Conservation (phyloP, 116 monocot species). For the Posidonia oceanica region DNA sequence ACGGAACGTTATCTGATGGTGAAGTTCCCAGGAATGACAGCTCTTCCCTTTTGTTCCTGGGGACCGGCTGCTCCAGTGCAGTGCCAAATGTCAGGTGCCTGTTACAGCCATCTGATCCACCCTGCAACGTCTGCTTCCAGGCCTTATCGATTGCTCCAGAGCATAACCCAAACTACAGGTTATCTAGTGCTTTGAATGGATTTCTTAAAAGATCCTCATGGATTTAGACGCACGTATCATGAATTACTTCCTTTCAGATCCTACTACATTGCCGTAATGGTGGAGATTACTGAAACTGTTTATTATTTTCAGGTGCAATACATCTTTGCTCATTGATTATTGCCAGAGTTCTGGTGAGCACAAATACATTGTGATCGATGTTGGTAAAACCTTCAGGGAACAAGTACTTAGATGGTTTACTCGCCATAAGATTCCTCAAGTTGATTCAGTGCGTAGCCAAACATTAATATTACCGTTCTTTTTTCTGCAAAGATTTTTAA, state of each 20-base stretch:
- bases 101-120: constrained; percentile 57
- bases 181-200: background rate
- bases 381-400: constrained; percentile 92
- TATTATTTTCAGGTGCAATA: constrained; percentile 57
- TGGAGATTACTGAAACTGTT: background rate
- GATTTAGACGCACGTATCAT: background rate
- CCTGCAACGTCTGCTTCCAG: constrained; percentile 71
- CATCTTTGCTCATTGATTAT: constrained; percentile 90
- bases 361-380: constrained; percentile 84
- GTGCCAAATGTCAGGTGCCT: constrained; percentile 77
- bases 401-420: constrained; percentile 97
- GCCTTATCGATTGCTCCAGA: constrained; percentile 63
- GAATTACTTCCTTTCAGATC: background rate
- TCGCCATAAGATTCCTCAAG: constrained; percentile 69
- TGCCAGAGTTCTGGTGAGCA: constrained; percentile 33
- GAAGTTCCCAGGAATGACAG: background rate
- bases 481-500: background rate
- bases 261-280: background rate
- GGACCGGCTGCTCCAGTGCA: constrained; percentile 84
- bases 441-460: constrained; percentile 75
- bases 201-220: background rate
- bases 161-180: constrained; percentile 88
- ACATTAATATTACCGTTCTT: background rate
- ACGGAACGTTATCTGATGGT: background rate
- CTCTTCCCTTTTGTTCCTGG: constrained; percentile 81